A percentile compares a stretch with the other conserved stretches of the same genome.
Evolutionary conservation across 2,329 filamentous ascomycete species (phyloP).

Genomic region (Diplodia sapinea): DNA sequence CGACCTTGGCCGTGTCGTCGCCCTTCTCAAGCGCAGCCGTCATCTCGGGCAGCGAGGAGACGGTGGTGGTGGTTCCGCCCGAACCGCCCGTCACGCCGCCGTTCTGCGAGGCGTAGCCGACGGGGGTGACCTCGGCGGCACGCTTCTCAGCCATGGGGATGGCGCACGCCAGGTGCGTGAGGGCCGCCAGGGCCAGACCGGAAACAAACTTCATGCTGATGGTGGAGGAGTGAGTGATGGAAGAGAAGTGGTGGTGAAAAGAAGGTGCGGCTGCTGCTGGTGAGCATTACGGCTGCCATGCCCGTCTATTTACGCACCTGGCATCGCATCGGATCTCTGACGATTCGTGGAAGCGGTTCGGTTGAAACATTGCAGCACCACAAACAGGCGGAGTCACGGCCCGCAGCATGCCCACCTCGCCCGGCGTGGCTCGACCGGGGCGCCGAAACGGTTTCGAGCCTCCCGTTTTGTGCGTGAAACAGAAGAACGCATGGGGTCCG

Average conservation of each 20-base stretch:
- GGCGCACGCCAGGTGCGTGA: conserved; percentile 27
- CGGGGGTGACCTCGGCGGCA: conserved; percentile 39
- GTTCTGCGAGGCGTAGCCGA: conserved; percentile 56
- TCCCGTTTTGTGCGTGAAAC: conserved; percentile 16
- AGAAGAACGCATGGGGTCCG: conserved; percentile 6
- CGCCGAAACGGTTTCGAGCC: not conserved
- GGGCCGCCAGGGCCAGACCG: conserved; percentile 20
- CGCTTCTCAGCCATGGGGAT: conserved; percentile 26
- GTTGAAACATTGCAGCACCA: conserved; percentile 17
- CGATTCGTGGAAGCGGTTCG: conserved; percentile 22
- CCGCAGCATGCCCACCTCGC: not conserved
- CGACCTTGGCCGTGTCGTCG: conserved; percentile 4
- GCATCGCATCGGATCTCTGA: not conserved
- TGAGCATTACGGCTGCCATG: not conserved
- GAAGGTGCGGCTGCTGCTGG: conserved; percentile 27
- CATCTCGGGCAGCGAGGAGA: conserved; percentile 58
- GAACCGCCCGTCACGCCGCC: conserved; percentile 62
- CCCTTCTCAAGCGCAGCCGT: conserved; percentile 52
- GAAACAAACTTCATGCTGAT: conserved; percentile 27
- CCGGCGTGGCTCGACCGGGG: conserved; percentile 6
- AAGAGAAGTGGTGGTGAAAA: conserved; percentile 1
- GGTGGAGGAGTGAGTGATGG: not conserved
- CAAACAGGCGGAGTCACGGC: conserved; percentile 19
- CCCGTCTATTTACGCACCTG: conserved; percentile 17
- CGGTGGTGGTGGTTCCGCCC: conserved; percentile 62